These are phyloP conservation scores for Candida sithepensis DNA, from an alignment of 805 yeast genomes.

Conservation along the genomic window DNA sequence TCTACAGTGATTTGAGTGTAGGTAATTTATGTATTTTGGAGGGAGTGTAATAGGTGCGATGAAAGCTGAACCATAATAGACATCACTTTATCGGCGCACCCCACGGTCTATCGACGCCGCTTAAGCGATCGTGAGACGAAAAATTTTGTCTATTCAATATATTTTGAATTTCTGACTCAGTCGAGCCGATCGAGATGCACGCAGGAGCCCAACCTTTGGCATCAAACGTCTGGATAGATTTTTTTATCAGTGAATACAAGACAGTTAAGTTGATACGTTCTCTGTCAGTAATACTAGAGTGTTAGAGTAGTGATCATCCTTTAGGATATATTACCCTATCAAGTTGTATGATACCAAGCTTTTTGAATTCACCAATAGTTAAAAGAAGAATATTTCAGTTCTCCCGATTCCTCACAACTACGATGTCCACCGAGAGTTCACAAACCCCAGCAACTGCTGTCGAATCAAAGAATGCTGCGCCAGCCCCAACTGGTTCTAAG, in stretches of 20 bases:
- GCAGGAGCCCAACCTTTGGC: no score
- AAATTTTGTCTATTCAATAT: not conserved
- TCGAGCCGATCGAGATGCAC: not conserved
- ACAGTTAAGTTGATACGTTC: not conserved
- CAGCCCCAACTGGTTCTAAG: constrained; percentile 5
- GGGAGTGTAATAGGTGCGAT: no score
- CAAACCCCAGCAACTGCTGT: not conserved
- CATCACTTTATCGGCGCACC: no score
- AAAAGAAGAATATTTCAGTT: not conserved
- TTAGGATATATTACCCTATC: not conserved
- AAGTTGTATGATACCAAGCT: not conserved
- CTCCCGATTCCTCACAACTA: not conserved
- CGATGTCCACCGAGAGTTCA: constrained; percentile 2
- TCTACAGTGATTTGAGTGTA: no score
- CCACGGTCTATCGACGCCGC: no score
- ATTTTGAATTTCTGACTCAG: not conserved
- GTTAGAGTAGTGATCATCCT: not conserved
- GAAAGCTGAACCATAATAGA: no score
- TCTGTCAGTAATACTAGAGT: not conserved
- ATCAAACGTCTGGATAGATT: no score
- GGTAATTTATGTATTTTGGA: no score
- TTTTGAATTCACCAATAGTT: not conserved
- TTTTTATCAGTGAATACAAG: not conserved
- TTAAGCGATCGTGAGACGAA: not conserved
- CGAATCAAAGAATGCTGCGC: not conserved